Evolutionary conservation across 2,329 filamentous ascomycete species (phyloP).

Genomic region (Sodiomyces alkalinus): DNA sequence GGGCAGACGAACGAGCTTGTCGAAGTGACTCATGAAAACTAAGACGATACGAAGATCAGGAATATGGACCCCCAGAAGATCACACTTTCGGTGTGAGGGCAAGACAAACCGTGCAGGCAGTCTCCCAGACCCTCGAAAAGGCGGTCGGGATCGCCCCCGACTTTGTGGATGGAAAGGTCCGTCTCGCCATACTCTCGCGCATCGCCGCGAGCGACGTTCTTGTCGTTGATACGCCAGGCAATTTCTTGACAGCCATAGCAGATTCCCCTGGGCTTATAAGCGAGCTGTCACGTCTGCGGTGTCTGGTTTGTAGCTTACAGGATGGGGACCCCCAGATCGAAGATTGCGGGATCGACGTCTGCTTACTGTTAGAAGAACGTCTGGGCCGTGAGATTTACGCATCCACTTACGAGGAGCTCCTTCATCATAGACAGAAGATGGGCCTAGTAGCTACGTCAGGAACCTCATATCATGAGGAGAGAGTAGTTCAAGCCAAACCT

Average conservation of each 20-base stretch:
- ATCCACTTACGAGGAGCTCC: conserved; percentile 39
- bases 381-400: neutral
- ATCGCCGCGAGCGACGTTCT: conserved; percentile 14
- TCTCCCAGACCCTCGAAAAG: conserved; percentile 67
- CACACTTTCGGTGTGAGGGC: no score
- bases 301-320: conserved; percentile 13
- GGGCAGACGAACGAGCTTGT: conserved; percentile 67
- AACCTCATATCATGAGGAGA: neutral
- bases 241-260: conserved; percentile 48
- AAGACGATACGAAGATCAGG: conserved; percentile 2
- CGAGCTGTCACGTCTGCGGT: neutral
- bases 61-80: no score
- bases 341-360: conserved; percentile 66
- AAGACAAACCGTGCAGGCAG: conserved; percentile 32
- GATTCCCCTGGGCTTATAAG: conserved; percentile 19
- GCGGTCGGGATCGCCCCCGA: conserved; percentile 50
- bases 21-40: conserved; percentile 78
- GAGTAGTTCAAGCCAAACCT: conserved; percentile 11
- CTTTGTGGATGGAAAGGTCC: conserved; percentile 44
- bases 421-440: conserved; percentile 66
- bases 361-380: conserved; percentile 5
- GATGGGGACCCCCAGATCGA: conserved; percentile 54
- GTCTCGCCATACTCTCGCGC: conserved; percentile 8
- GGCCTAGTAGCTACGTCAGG: conserved; percentile 18
- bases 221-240: conserved; percentile 47